phyloP scores from a whole-genome alignment of 305 asterid genomes.

The Andrographis paniculata region DNA sequence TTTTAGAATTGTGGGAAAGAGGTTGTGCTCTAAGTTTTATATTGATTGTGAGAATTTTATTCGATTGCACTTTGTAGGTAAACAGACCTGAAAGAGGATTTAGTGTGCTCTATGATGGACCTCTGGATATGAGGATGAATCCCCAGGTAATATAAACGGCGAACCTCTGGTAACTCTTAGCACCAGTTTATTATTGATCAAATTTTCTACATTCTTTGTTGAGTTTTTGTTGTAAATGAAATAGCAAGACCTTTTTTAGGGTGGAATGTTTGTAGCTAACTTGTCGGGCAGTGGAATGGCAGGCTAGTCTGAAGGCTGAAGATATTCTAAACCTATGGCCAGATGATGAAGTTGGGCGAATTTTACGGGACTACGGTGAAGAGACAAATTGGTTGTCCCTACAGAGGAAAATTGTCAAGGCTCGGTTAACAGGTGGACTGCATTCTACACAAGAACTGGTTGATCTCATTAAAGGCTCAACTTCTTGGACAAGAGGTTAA shows the following conservation, averaged over 20 bases:
- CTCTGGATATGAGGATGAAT: conserved; percentile 97
- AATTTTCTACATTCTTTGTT: neutral
- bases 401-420: conserved; percentile 67
- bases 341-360: conserved; percentile 71
- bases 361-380: conserved; percentile 88
- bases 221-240: neutral
- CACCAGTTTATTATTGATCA: neutral
- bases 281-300: conserved; percentile 63
- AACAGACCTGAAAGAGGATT: conserved; percentile 85
- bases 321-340: conserved; percentile 95
- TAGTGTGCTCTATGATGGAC: conserved; percentile 83
- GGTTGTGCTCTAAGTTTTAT: neutral
- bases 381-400: conserved; percentile 85
- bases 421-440: conserved; percentile 76
- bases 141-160: conserved; percentile 98
- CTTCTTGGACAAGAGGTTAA: conserved; percentile 66
- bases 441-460: conserved; percentile 79
- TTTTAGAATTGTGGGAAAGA: neutral
- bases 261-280: conserved; percentile 30
- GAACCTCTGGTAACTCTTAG: neutral
- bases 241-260: neutral
- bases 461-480: conserved; percentile 65
- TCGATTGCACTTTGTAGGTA: conserved; percentile 45
- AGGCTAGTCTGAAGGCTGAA: conserved; percentile 88
- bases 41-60: neutral